Conservation (phyloP, 2,329 filamentous ascomycete genomes). For the Coleophoma crateriformis region DNA sequence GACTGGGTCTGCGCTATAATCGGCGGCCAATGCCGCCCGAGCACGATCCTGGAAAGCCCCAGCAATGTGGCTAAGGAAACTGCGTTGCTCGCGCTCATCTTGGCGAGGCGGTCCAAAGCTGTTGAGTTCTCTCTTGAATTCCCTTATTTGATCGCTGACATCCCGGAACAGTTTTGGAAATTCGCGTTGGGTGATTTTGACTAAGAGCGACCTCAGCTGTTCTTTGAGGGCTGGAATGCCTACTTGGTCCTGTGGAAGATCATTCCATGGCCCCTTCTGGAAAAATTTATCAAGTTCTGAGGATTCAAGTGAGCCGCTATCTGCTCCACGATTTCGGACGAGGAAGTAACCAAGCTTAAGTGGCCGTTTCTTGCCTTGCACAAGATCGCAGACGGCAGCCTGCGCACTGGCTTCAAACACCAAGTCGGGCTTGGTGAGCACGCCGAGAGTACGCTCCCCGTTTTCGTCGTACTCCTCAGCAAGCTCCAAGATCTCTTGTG, state of each 20-base stretch:
- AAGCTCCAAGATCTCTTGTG: slow-evolving; percentile 28
- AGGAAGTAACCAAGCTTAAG: slow-evolving; percentile 11
- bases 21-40: slow-evolving; percentile 3
- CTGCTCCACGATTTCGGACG: slow-evolving; percentile 3
- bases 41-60: slow-evolving; percentile 6
- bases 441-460: slow-evolving; percentile 33
- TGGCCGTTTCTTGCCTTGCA: slow-evolving; percentile 7
- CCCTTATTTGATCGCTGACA: slow-evolving; percentile 4
- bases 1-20: slow-evolving; percentile 7
- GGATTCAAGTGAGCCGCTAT: slow-evolving; percentile 16
- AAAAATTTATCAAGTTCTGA: slow-evolving; percentile 7
- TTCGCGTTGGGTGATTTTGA: slow-evolving; percentile 7
- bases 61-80: slow-evolving; percentile 3
- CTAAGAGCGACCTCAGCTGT: slow-evolving; percentile 6
- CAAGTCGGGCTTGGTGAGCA: slow-evolving; percentile 55
- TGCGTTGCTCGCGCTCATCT: slow-evolving; percentile 5
- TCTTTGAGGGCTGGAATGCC: slow-evolving; percentile 10
- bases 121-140: slow-evolving; percentile 4
- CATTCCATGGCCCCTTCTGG: slow-evolving; percentile 6
- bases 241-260: slow-evolving; percentile 8
- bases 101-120: slow-evolving; percentile 5
- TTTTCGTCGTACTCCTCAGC: slow-evolving; percentile 33
- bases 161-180: slow-evolving; percentile 9
- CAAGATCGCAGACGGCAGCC: slow-evolving; percentile 20
- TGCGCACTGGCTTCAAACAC: slow-evolving; percentile 29